These are phyloP conservation scores for Hippophae rhamnoides DNA, from an alignment of 306 rosid species.

Conservation along the genomic window DNA sequence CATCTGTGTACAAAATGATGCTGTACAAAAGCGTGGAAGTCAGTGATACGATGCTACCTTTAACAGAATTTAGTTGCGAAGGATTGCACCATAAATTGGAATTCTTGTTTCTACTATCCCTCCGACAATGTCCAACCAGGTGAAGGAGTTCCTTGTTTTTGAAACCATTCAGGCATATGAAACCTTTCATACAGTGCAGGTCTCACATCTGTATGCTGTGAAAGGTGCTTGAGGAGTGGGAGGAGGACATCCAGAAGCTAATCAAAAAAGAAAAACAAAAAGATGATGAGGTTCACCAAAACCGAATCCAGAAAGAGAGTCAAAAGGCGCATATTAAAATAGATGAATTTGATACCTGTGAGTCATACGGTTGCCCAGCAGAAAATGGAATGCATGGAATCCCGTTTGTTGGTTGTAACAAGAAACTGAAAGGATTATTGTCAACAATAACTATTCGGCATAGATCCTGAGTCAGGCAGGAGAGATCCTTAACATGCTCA, in stretches of 20 bases:
- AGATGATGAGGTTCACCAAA: background rate
- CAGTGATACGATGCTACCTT: conserved; percentile 15
- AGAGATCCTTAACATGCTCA: conserved; percentile 93
- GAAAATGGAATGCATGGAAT: conserved; percentile 93
- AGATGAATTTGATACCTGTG: conserved; percentile 44
- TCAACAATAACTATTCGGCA: conserved; percentile 77
- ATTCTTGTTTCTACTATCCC: background rate
- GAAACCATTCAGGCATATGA: conserved; percentile 99
- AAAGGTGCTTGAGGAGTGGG: conserved; percentile 81
- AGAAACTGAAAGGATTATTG: conserved; percentile 95
- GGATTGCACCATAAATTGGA: conserved; percentile 16
- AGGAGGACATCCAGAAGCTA: conserved; percentile 97
- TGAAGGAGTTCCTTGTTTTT: conserved; percentile 80
- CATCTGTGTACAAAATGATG: conserved; percentile 16
- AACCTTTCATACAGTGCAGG: conserved; percentile 72
- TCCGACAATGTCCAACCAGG: conserved; percentile 29
- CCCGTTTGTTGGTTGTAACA: conserved; percentile 88
- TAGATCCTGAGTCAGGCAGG: conserved; percentile 65
- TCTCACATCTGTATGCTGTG: conserved; percentile 73
- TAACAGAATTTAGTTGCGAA: conserved; percentile 5
- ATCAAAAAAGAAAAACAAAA: conserved; percentile 1
- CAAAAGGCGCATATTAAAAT: background rate
- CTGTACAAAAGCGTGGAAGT: conserved; percentile 33
- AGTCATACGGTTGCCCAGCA: conserved; percentile 74
- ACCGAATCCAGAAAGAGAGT: no score